Conservation (phyloP, 2,329 filamentous ascomycete species). For the Phyllosticta citrichinensis region DNA sequence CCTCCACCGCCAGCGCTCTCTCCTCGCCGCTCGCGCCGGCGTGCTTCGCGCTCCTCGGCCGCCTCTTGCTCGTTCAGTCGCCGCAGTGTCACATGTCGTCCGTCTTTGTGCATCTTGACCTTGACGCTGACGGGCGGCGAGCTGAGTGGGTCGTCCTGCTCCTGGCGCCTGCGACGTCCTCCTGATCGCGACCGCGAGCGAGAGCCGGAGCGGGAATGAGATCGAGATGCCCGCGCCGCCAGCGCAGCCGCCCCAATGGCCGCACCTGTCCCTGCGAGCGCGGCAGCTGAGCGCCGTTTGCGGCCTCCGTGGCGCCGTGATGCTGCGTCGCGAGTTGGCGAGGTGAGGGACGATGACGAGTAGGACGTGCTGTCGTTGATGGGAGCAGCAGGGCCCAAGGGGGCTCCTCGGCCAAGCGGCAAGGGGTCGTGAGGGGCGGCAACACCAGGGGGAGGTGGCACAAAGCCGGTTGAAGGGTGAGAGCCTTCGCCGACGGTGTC, state of each 20-base stretch:
- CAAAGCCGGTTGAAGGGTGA: conserved; percentile 15
- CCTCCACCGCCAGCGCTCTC: conserved; percentile 31
- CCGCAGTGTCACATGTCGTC: conserved; percentile 52
- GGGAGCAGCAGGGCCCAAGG: conserved; percentile 23
- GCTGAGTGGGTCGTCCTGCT: conserved; percentile 34
- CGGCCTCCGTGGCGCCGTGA: conserved; percentile 23
- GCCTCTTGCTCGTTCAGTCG: conserved; percentile 53
- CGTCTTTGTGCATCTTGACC: conserved; percentile 55
- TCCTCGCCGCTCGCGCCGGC: conserved; percentile 36
- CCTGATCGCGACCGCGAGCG: conserved; percentile 14
- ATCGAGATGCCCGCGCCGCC: conserved; percentile 18
- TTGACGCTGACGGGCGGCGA: conserved; percentile 55
- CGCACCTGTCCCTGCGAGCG: conserved; percentile 7
- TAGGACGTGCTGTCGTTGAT: not conserved
- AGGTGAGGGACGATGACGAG: not conserved
- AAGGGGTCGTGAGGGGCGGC: conserved; percentile 20
- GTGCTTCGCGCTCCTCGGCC: conserved; percentile 47
- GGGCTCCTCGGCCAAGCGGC: conserved; percentile 23
- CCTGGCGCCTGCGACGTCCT: conserved; percentile 13
- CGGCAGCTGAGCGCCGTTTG: not conserved
- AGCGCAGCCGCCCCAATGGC: conserved; percentile 18
- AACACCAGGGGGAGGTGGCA: conserved; percentile 14
- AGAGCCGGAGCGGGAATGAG: conserved; percentile 18
- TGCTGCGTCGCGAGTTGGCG: conserved; percentile 25
- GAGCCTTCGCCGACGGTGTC: conserved; percentile 10